Conservation (phyloP, 805 yeast species). For the Zygoascus ofunaensis region DNA sequence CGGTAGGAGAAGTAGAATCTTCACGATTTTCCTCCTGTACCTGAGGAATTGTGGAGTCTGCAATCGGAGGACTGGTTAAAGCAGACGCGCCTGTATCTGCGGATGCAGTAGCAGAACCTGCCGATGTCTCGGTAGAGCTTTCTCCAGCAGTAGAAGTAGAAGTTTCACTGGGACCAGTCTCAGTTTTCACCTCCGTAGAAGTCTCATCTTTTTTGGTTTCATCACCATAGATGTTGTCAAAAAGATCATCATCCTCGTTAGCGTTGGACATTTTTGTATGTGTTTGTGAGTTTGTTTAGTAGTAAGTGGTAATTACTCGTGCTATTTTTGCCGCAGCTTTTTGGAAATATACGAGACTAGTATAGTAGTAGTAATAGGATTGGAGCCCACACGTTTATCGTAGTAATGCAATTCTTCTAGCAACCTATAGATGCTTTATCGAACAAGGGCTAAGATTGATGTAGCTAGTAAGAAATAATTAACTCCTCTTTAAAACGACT, state of each 20-base stretch:
- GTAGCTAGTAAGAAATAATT: neutral
- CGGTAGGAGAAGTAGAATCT: constrained; percentile 2
- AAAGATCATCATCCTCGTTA: constrained; percentile 90
- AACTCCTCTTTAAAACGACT: too few species aligned
- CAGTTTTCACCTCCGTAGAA: constrained; percentile 5
- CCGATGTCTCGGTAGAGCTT: constrained; percentile 10
- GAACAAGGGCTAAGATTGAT: neutral
- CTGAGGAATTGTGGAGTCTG: constrained; percentile 3
- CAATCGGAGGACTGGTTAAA: constrained; percentile 4
- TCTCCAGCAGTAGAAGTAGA: constrained; percentile 5
- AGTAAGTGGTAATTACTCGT: too few species aligned
- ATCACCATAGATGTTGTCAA: constrained; percentile 73
- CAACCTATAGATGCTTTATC: neutral
- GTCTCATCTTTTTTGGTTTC: constrained; percentile 18
- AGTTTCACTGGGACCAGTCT: constrained; percentile 5
- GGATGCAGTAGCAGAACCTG: constrained; percentile 14
- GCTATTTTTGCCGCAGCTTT: neutral
- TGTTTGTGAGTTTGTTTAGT: too few species aligned
- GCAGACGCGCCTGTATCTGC: constrained; percentile 3
- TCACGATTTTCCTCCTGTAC: neutral
- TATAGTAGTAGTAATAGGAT: neutral
- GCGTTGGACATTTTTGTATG: constrained; percentile 54
- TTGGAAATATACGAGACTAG: neutral
- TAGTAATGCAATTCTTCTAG: neutral
- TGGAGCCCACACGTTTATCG: neutral